Evolutionary conservation across 495 filamentous ascomycete genomes (phyloP).

Genomic region (Tuber microsphaerosporum): DNA sequence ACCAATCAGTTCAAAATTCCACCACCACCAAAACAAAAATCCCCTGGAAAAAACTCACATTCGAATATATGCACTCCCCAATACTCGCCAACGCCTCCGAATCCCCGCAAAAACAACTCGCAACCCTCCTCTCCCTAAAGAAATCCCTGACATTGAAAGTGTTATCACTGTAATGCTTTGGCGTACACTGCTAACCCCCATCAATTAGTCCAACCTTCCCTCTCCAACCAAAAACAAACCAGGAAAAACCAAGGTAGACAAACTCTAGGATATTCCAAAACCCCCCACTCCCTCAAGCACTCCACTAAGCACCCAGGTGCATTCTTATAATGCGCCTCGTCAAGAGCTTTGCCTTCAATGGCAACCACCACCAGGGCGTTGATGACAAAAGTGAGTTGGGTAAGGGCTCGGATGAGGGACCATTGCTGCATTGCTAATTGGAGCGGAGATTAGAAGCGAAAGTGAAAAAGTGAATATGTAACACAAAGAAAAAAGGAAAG

Average conservation of each 20-base stretch:
- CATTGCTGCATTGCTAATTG: slow-evolving; percentile 9
- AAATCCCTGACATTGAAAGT: slow-evolving; percentile 6
- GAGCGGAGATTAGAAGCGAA: not conserved
- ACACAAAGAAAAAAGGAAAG: not conserved
- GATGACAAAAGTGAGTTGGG: slow-evolving; percentile 9
- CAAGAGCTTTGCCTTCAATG: not conserved
- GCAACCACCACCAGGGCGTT: not conserved
- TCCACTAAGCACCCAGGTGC: slow-evolving; percentile 3
- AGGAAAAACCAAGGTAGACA: not conserved
- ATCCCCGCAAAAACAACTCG: slow-evolving; percentile 10
- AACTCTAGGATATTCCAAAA: not conserved
- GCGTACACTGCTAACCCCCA: slow-evolving; percentile 9
- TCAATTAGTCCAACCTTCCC: not conserved
- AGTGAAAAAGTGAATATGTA: not conserved
- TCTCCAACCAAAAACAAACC: not conserved
- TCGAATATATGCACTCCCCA: slow-evolving; percentile 11
- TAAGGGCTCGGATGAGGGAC: slow-evolving; percentile 8
- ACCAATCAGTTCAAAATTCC: not conserved
- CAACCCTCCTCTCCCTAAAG: slow-evolving; percentile 3
- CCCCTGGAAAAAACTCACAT: slow-evolving; percentile 1
- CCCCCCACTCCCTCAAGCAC: not conserved
- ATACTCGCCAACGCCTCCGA: not conserved
- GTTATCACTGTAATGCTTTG: not conserved
- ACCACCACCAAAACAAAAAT: not conserved
- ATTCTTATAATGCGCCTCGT: not conserved